A percentile compares a stretch with the other conserved stretches of the same genome.
These are phyloP conservation scores for Daedalea quercina DNA, from an alignment of 768 basidiomycete genomes.

Conservation along the genomic window DNA sequence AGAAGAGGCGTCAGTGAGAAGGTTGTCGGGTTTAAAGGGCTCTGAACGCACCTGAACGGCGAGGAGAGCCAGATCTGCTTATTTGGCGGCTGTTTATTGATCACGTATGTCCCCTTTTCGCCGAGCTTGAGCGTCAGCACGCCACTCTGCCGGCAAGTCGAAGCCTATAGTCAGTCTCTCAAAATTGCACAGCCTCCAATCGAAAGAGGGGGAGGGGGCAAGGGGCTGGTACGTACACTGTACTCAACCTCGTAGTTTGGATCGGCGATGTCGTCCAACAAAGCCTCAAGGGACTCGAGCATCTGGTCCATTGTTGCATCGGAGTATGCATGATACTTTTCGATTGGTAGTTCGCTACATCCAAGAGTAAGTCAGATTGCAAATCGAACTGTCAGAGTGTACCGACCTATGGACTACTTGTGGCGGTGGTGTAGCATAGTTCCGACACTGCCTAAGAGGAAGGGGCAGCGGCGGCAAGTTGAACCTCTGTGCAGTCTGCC, in stretches of 20 bases:
- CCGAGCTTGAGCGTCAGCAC: conserved; percentile 81
- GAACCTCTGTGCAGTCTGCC: background rate
- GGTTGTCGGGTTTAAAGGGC: too few relatives aligned
- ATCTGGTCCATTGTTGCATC: conserved; percentile 74
- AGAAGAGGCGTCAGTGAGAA: too few relatives aligned
- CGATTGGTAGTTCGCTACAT: conserved; percentile 46
- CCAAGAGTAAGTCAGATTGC: background rate
- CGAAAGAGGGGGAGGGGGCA: background rate
- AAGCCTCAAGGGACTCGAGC: conserved; percentile 65
- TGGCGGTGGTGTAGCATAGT: conserved; percentile 46
- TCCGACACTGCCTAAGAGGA: conserved; percentile 5
- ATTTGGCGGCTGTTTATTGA: conserved; percentile 97
- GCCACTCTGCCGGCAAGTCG: conserved; percentile 56
- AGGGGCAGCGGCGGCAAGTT: background rate
- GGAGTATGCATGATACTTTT: conserved; percentile 64
- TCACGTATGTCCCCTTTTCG: conserved; percentile 79
- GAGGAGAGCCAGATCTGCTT: conserved; percentile 97
- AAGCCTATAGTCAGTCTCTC: background rate
- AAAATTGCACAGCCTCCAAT: too few relatives aligned
- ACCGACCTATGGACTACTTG: conserved; percentile 50
- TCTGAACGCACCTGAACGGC: conserved; percentile 64
- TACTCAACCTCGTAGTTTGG: conserved; percentile 81
- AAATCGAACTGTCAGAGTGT: background rate
- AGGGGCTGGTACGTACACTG: conserved; percentile 45
- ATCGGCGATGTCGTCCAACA: conserved; percentile 55